These are phyloP conservation scores for Anthoceros angustus DNA, from an alignment of 225 moss, liverwort and hornwort genomes.

Conservation along the genomic window DNA sequence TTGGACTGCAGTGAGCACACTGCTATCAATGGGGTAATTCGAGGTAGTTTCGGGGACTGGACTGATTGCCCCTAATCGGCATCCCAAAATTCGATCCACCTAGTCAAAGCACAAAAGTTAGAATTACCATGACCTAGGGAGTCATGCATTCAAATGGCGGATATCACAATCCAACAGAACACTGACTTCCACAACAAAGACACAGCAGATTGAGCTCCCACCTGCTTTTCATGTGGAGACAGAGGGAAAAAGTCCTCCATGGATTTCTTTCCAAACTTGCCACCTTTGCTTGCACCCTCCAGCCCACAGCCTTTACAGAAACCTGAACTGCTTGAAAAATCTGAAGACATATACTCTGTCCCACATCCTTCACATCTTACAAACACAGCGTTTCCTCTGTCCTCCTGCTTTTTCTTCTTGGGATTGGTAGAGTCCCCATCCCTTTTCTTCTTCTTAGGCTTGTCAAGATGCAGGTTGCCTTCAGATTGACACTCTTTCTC, in stretches of 20 bases:
- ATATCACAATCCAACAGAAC: too few relatives aligned
- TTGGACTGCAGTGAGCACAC: constrained; percentile 5
- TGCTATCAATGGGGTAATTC: constrained; percentile 4
- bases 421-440: constrained; percentile 33
- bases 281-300: neutral
- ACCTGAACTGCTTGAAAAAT: constrained; percentile 24
- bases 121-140: neutral
- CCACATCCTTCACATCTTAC: constrained; percentile 19
- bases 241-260: neutral
- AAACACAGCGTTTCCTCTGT: constrained; percentile 18
- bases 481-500: constrained; percentile 4
- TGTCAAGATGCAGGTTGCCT: constrained; percentile 23
- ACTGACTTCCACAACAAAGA: neutral
- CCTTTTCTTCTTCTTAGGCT: constrained; percentile 44
- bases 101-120: constrained; percentile 12
- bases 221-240: neutral
- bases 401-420: constrained; percentile 40
- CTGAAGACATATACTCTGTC: constrained; percentile 17
- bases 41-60: constrained; percentile 9
- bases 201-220: neutral
- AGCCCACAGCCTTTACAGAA: constrained; percentile 33
- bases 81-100: constrained; percentile 84
- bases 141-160: too few relatives aligned
- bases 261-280: neutral
- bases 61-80: constrained; percentile 27